Conservation (phyloP, 2,329 filamentous ascomycete genomes). For the Microsporum canis region DNA sequence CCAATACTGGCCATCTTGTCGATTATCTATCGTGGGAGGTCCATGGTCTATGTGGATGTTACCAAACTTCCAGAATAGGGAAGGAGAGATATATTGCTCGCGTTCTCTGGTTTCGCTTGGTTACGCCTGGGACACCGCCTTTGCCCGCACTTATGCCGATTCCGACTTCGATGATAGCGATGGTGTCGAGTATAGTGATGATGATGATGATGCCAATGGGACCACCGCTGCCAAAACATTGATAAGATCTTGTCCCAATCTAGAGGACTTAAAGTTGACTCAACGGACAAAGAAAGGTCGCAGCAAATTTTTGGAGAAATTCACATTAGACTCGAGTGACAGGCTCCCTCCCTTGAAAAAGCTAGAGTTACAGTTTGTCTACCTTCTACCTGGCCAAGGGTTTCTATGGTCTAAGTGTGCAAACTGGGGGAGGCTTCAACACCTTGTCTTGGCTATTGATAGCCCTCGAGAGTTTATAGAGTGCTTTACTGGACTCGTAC, state of each 20-base stretch:
- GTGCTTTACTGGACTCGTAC: neutral
- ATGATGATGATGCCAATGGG: neutral
- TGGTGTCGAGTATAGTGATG: neutral
- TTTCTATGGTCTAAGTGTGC: constrained; percentile 1
- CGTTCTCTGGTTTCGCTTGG: neutral
- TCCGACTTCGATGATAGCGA: neutral
- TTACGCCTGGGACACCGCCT: neutral
- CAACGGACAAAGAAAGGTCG: neutral
- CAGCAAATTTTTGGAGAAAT: neutral
- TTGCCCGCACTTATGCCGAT: too few species aligned
- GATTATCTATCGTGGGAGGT: neutral
- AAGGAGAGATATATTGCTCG: neutral
- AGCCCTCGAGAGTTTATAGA: constrained; percentile 1
- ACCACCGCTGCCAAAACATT: neutral
- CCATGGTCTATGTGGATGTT: neutral
- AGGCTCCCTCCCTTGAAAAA: neutral
- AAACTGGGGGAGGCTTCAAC: neutral
- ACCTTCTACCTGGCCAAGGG: neutral
- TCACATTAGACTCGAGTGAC: neutral
- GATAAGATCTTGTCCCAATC: neutral
- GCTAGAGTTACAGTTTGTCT: neutral
- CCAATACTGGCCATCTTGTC: constrained; percentile 3
- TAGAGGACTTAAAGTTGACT: constrained; percentile 3
- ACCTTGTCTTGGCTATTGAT: constrained; percentile 3
- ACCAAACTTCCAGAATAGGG: neutral